These are phyloP conservation scores for Mucor plumbeus DNA, from an alignment of 371 early-diverging fungal species.

Conservation along the genomic window DNA sequence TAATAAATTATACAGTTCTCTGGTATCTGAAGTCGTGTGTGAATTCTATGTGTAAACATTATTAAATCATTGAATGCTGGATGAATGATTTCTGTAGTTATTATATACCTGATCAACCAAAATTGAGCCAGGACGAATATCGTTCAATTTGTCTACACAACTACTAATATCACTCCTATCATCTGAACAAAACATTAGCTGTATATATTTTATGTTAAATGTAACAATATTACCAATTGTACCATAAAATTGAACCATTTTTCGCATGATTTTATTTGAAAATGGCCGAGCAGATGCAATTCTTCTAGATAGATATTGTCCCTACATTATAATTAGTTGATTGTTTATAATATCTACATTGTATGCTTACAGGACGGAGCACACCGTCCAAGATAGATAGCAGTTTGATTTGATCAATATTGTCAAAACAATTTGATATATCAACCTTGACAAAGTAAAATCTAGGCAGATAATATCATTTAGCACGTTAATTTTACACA, in stretches of 20 bases:
- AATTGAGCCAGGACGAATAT: constrained; percentile 3
- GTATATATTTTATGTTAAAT: background rate
- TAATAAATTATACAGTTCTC: background rate
- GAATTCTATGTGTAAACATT: background rate
- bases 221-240: background rate
- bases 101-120: constrained; percentile 14
- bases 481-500: too few relatives aligned
- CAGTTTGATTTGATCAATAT: constrained; percentile 73
- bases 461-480: background rate
- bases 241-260: background rate
- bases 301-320: background rate
- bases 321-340: background rate
- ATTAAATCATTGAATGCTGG: background rate
- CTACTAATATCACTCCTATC: background rate
- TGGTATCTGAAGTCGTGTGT: background rate
- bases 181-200: background rate
- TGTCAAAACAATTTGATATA: constrained; percentile 78
- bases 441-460: constrained; percentile 87
- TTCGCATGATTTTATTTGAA: background rate
- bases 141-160: background rate
- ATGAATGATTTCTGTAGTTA: too few relatives aligned
- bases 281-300: background rate
- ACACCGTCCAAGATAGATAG: constrained; percentile 59
- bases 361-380: background rate
- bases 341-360: background rate